These are phyloP conservation scores for Dispira parvispora DNA, from an alignment of 192 early-diverging fungal species.

Conservation along the genomic window DNA sequence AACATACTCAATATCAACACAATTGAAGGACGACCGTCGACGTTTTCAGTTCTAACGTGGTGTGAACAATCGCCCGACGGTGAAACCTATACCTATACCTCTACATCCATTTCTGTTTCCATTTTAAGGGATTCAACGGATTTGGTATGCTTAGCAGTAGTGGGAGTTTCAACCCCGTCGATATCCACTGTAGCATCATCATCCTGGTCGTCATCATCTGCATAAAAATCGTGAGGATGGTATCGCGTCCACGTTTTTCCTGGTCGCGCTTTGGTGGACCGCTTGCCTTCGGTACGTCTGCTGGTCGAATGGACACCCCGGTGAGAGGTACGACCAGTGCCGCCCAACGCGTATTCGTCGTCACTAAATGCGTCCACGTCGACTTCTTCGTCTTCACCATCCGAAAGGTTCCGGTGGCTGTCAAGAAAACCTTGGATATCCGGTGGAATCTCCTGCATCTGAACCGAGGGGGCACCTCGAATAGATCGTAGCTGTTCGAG, in stretches of 20 bases:
- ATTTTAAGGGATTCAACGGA: too few species aligned
- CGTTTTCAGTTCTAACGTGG: too few species aligned
- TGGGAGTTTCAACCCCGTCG: too few species aligned
- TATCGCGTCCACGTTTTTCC: neutral
- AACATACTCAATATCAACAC: too few species aligned
- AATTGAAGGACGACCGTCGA: too few species aligned
- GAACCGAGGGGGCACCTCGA: constrained; percentile 81
- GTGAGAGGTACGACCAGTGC: too few species aligned
- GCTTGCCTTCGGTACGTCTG: too few species aligned
- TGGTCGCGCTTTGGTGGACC: neutral
- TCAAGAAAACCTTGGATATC: constrained; percentile 37
- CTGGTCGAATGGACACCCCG: too few species aligned
- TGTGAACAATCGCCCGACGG: too few species aligned
- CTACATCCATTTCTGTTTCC: too few species aligned
- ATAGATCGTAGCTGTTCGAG: constrained; percentile 79
- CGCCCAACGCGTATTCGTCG: neutral
- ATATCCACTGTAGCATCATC: neutral
- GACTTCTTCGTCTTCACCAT: constrained; percentile 34
- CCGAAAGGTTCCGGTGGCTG: constrained; percentile 1
- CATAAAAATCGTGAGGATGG: neutral
- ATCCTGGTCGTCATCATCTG: constrained; percentile 1
- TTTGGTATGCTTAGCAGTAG: too few species aligned
- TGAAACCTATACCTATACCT: too few species aligned
- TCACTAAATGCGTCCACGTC: constrained; percentile 25
- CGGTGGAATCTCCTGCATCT: constrained; percentile 81